These are phyloP conservation scores for Pseudopediastrum boryanum DNA, from an alignment of 139 green algal genomes.

Conservation along the genomic window DNA sequence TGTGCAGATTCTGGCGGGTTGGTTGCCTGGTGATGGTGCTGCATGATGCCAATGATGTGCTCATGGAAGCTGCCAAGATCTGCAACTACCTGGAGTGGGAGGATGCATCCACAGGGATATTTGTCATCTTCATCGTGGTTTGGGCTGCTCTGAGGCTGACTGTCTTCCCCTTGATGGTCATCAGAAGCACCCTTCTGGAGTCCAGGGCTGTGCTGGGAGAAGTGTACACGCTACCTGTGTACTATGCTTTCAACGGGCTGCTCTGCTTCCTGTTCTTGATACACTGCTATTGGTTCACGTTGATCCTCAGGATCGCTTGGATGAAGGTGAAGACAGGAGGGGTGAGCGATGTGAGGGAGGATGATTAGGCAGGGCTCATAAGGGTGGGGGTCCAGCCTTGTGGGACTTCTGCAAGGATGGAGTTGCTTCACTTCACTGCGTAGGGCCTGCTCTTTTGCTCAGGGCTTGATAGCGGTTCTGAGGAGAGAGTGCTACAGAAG, in stretches of 20 bases:
- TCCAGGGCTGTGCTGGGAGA: conserved; percentile 42
- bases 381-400: no score
- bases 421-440: no score
- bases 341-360: conserved; percentile 60
- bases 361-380: no score
- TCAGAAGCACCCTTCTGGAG: conserved; percentile 54
- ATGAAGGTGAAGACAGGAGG: conserved; percentile 42
- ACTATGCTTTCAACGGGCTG: conserved; percentile 56
- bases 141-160: conserved; percentile 68
- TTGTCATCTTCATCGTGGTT: conserved; percentile 58
- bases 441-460: no score
- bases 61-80: conserved; percentile 81
- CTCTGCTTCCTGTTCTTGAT: conserved; percentile 65
- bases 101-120: conserved; percentile 39
- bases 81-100: conserved; percentile 67
- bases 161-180: conserved; percentile 61
- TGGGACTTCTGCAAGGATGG: no score
- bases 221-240: conserved; percentile 28
- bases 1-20: conserved; percentile 68
- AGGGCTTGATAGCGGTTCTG: no score
- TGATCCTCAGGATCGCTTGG: conserved; percentile 66
- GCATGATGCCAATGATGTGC: conserved; percentile 83
- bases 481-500: no score
- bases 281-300: conserved; percentile 82
- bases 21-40: conserved; percentile 81